Percentiles rank a stretch among this genome's conserved stretches.
Evolutionary conservation across 805 yeast species (phyloP).

Genomic region (Saccharomycopsis capsularis): DNA sequence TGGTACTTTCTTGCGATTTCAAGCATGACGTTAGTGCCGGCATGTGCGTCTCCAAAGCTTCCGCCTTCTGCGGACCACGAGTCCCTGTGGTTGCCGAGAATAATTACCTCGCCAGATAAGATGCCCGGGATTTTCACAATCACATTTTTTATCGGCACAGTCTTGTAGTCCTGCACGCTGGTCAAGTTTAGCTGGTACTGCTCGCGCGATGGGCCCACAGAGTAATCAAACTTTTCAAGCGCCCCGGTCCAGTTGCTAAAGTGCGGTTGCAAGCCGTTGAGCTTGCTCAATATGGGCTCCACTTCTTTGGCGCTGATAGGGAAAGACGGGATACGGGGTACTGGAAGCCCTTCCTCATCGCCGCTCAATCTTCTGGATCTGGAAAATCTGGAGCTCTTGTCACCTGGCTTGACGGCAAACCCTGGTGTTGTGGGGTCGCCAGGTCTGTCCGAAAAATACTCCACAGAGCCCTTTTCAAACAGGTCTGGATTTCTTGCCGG

Average conservation of each 20-base stretch:
- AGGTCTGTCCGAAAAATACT: slow-evolving; percentile 50
- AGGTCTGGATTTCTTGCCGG: slow-evolving; percentile 57
- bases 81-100: slow-evolving; percentile 53
- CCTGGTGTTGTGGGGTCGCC: slow-evolving; percentile 81
- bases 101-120: slow-evolving; percentile 42
- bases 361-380: background rate
- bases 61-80: slow-evolving; percentile 43
- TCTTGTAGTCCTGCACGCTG: slow-evolving; percentile 36
- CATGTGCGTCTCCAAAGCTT: slow-evolving; percentile 37
- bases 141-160: slow-evolving; percentile 36
- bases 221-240: slow-evolving; percentile 36
- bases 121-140: slow-evolving; percentile 52
- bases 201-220: slow-evolving; percentile 39
- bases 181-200: slow-evolving; percentile 31
- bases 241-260: slow-evolving; percentile 35
- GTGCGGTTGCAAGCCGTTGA: slow-evolving; percentile 34
- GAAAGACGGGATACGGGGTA: slow-evolving; percentile 48
- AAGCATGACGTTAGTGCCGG: slow-evolving; percentile 43
- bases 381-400: slow-evolving; percentile 29
- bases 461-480: slow-evolving; percentile 57
- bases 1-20: slow-evolving; percentile 46
- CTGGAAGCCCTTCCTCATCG: slow-evolving; percentile 30
- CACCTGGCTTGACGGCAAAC: slow-evolving; percentile 45
- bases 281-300: slow-evolving; percentile 32
- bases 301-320: slow-evolving; percentile 42